A percentile compares a stretch with the other conserved stretches of the same genome.
These are phyloP conservation scores for Haplosporangium gracile DNA, from an alignment of 192 early-diverging fungal genomes.

Conservation along the genomic window DNA sequence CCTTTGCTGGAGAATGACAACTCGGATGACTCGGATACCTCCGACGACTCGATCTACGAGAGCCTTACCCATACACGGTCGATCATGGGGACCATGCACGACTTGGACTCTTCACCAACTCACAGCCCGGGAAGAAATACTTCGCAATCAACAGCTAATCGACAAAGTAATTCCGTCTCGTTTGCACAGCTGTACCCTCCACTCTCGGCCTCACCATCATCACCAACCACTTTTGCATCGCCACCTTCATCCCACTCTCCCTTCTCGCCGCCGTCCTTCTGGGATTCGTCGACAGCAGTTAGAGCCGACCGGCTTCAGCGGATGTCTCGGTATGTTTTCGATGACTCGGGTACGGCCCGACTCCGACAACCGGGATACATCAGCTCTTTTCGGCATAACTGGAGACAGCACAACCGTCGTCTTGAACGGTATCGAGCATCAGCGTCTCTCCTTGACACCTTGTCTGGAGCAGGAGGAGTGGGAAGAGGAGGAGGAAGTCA, in stretches of 20 bases:
- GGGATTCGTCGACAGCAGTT: not conserved
- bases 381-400: not conserved
- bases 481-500: not conserved
- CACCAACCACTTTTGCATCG: not conserved
- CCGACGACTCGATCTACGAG: not conserved
- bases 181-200: not conserved
- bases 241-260: not conserved
- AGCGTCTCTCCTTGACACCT: not conserved
- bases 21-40: conserved; percentile 7
- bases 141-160: not conserved
- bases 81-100: conserved; percentile 2
- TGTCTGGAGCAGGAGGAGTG: not conserved
- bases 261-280: not conserved
- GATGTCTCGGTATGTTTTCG: not conserved
- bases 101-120: not conserved
- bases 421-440: not conserved
- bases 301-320: not conserved
- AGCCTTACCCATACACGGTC: not conserved
- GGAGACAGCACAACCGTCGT: not conserved
- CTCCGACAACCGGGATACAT: not conserved
- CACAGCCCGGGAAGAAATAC: not conserved
- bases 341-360: not conserved
- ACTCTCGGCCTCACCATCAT: not conserved
- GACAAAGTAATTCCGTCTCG: not conserved
- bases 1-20: not conserved